Percentiles rank a stretch among this genome's conserved stretches.
Conservation (phyloP, 108 stramenopile species). For the Skeletonema tropicum region DNA sequence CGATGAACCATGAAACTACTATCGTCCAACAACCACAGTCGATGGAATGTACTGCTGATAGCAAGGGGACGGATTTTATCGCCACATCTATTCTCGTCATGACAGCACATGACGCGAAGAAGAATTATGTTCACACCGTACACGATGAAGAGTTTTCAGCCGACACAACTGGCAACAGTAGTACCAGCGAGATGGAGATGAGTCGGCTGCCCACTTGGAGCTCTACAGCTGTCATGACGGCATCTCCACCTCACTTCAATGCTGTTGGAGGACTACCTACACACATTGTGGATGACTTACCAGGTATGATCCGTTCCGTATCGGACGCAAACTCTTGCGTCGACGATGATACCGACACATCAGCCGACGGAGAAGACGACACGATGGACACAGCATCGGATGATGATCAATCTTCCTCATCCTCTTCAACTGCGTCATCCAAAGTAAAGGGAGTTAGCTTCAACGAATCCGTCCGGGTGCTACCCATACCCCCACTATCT, state of each 20-base stretch:
- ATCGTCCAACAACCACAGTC: neutral
- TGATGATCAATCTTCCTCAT: conserved; percentile 3
- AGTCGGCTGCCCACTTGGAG: conserved; percentile 4
- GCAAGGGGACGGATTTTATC: neutral
- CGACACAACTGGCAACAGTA: neutral
- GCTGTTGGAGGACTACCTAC: neutral
- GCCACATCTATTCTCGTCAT: neutral
- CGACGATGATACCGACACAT: neutral
- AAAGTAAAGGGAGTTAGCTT: conserved; percentile 36
- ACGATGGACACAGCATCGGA: neutral
- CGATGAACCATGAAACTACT: neutral
- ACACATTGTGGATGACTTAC: neutral
- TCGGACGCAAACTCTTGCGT: neutral
- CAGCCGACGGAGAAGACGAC: neutral
- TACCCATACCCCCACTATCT: conserved; percentile 25
- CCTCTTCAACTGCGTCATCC: neutral
- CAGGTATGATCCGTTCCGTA: neutral
- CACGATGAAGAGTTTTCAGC: neutral
- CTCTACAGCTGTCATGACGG: conserved; percentile 5
- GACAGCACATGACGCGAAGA: neutral
- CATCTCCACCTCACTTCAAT: conserved; percentile 1
- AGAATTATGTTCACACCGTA: neutral
- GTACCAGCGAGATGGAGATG: neutral
- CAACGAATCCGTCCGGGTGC: conserved; percentile 37
- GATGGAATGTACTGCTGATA: neutral